These are phyloP conservation scores for Sphagnum magellanicum DNA, from an alignment of 228 moss, liverwort and hornwort genomes.

Conservation along the genomic window DNA sequence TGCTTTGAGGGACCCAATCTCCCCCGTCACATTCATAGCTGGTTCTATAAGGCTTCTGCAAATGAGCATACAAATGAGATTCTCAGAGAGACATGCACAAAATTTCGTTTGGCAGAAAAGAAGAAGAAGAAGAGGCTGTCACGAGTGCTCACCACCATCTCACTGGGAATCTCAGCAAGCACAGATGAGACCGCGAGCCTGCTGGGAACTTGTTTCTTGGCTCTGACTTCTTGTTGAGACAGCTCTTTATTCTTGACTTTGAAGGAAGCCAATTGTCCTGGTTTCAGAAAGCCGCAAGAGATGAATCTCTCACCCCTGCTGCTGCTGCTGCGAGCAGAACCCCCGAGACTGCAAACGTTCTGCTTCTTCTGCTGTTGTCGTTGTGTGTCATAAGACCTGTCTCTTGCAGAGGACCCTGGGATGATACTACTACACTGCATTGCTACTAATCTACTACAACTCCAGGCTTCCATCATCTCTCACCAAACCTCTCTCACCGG, in stretches of 20 bases:
- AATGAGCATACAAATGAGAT: not conserved
- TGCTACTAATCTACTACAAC: too few relatives aligned
- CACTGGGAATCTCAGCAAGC: conserved; percentile 52
- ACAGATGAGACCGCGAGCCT: conserved; percentile 35
- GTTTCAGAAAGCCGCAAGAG: conserved; percentile 6
- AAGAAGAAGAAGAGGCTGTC: not conserved
- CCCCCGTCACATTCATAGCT: not conserved
- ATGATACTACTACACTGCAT: too few relatives aligned
- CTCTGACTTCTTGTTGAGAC: not conserved
- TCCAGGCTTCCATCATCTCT: too few relatives aligned
- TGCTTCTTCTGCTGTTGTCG: too few relatives aligned
- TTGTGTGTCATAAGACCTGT: too few relatives aligned
- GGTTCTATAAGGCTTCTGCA: too few relatives aligned
- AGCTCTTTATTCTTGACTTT: not conserved
- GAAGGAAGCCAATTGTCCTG: conserved; percentile 2
- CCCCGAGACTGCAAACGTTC: too few relatives aligned
- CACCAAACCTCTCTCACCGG: too few relatives aligned
- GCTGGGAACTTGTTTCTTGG: not conserved
- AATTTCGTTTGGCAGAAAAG: not conserved
- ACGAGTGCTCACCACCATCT: conserved; percentile 28
- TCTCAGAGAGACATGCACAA: not conserved
- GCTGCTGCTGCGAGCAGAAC: too few relatives aligned
- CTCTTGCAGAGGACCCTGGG: too few relatives aligned
- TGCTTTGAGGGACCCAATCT: not conserved
- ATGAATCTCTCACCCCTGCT: too few relatives aligned